These are phyloP conservation scores for Cordyceps cicadae DNA, from an alignment of 2,329 filamentous ascomycete genomes.

Conservation along the genomic window DNA sequence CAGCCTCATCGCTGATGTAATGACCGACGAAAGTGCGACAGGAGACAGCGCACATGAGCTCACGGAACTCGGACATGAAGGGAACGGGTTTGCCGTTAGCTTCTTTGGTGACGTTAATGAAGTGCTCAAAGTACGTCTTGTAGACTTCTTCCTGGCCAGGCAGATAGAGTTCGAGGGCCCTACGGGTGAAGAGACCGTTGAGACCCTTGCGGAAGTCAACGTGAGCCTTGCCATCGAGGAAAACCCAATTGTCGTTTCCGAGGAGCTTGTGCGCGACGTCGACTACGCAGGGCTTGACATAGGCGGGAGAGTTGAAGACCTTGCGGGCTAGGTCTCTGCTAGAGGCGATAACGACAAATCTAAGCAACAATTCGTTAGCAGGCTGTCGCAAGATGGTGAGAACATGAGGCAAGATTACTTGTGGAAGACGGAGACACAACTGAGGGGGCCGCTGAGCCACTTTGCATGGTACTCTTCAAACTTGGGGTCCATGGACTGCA, in stretches of 20 bases:
- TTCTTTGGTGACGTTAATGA: slow-evolving; percentile 65
- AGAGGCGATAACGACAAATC: slow-evolving; percentile 94
- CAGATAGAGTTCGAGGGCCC: slow-evolving; percentile 79
- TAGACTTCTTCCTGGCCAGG: slow-evolving; percentile 91
- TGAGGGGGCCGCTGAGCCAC: slow-evolving; percentile 84
- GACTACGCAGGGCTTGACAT: slow-evolving; percentile 93
- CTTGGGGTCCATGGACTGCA: slow-evolving; percentile 84
- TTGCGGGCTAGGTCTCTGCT: slow-evolving; percentile 93
- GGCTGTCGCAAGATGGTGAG: background rate
- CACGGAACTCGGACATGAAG: slow-evolving; percentile 88
- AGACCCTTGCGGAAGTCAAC: slow-evolving; percentile 96
- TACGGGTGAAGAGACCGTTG: slow-evolving; percentile 87
- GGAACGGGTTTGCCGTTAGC: slow-evolving; percentile 65
- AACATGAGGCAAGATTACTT: slow-evolving; percentile 53
- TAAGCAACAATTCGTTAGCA: slow-evolving; percentile 25
- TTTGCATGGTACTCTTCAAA: slow-evolving; percentile 87
- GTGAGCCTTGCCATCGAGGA: slow-evolving; percentile 88
- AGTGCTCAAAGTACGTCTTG: slow-evolving; percentile 73
- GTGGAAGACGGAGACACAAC: slow-evolving; percentile 98
- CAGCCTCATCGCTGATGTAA: slow-evolving; percentile 82
- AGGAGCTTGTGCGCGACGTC: slow-evolving; percentile 91
- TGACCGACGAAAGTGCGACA: slow-evolving; percentile 96
- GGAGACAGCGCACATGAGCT: slow-evolving; percentile 89
- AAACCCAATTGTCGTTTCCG: slow-evolving; percentile 90
- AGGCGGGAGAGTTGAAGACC: slow-evolving; percentile 87